A percentile compares a stretch with the other conserved stretches of the same genome.
phyloP scores from a whole-genome alignment of 768 basidiomycete species.

The Lactarius tabidus region DNA sequence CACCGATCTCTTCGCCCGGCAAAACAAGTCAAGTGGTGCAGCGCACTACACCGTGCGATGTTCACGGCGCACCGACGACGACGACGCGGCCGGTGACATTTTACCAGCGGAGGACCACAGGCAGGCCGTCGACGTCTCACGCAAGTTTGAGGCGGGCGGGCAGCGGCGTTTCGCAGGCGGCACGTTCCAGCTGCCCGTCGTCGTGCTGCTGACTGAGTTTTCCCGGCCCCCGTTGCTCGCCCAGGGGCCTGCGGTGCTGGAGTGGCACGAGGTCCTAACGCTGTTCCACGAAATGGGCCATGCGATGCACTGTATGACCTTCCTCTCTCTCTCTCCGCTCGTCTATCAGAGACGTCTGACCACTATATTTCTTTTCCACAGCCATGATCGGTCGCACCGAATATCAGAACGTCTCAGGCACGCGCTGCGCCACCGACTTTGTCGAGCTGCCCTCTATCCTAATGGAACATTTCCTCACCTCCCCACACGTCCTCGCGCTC shows the following conservation, averaged over 20 bases:
- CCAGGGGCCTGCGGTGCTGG: slow-evolving; percentile 67
- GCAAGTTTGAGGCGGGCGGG: slow-evolving; percentile 60
- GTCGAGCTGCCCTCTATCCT: slow-evolving; percentile 97
- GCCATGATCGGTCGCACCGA: slow-evolving; percentile 98
- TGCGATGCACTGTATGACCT: slow-evolving; percentile 85
- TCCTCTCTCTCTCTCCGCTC: slow-evolving; percentile 8
- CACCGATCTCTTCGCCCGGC: slow-evolving; percentile 82
- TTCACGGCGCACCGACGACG: slow-evolving; percentile 87
- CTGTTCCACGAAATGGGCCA: slow-evolving; percentile 99
- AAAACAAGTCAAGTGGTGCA: slow-evolving; percentile 84
- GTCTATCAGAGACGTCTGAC: neutral
- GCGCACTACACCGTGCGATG: slow-evolving; percentile 98
- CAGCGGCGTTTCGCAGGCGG: slow-evolving; percentile 59
- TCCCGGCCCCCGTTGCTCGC: slow-evolving; percentile 48
- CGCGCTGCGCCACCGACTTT: slow-evolving; percentile 96
- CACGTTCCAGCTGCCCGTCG: slow-evolving; percentile 82
- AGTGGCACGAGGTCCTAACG: slow-evolving; percentile 93
- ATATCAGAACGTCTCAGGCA: slow-evolving; percentile 96
- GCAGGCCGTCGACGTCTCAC: slow-evolving; percentile 38
- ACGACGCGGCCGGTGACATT: slow-evolving; percentile 71
- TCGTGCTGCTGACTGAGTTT: slow-evolving; percentile 90
- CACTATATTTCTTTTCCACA: slow-evolving; percentile 32
- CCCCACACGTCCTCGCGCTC: slow-evolving; percentile 75
- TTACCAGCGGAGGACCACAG: slow-evolving; percentile 37
- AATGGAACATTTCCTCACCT: slow-evolving; percentile 96